Base-by-base conservation (phyloP, 2,329 filamentous ascomycete species). In the Cladosporium sp. region DNA sequence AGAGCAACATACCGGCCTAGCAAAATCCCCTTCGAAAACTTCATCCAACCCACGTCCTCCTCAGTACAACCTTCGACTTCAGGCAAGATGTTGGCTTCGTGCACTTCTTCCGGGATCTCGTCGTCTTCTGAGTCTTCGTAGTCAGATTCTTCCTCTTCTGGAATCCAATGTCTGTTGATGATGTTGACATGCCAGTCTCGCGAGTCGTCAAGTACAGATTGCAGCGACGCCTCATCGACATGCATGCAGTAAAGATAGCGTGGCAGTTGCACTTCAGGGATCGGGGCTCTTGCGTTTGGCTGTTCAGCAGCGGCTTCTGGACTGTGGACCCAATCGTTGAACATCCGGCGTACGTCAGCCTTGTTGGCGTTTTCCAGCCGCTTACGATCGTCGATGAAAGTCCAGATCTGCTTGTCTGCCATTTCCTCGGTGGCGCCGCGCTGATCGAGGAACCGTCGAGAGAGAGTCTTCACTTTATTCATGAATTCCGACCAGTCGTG, bases 401-500 rank as follows among this genome's bases (percentile, higher is more conserved):
- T 47, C 9, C 14, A 47, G 42, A 28, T 15, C 12, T n/a, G 42
- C 42, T 30, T 25, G 19, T 12, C 20, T 11, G 25, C 25, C 19
- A 20, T 20, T 7, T 14, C 20, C 22, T 17, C 20, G n/a, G 20
- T 47, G 5, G 22, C 42, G 19, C 20, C 42, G 12, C n/a, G 5
- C 2, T n/a, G 6, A 12, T 30, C 22, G 12, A 30, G 20, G 9
- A n/a, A n/a, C 9, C 20, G 15, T 12, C 15, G 22, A 30, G 42
- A 1, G 5, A 5, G 3, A 14, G 22, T 8, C n/a, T 17, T 17
- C 22, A 30, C 8, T 47, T 28, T 17, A 1, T 30, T 8, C 50
- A 55, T 61, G 51, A 58, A 64, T 12, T 39, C 36, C 2, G 11
- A 12, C 61, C 59, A 64, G n/a, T 60, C 58, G 9, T 43, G 39